Evolutionary conservation across 2,329 filamentous ascomycete species (phyloP).

Genomic region (Aspergillus sp.): DNA sequence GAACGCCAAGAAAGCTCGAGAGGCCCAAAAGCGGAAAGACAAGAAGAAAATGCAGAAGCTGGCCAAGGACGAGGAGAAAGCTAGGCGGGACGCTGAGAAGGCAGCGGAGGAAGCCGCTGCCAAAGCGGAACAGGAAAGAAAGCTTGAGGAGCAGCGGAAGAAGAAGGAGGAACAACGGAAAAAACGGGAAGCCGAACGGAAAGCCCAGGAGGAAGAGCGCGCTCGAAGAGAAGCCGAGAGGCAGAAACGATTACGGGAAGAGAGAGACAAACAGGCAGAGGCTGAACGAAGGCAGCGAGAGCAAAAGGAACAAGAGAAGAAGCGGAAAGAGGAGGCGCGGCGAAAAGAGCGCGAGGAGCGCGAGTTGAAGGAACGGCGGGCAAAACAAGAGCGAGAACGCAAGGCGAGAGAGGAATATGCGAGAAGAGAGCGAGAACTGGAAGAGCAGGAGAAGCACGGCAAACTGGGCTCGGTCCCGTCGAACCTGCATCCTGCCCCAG

Average conservation of each 20-base stretch:
- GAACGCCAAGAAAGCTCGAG: slow-evolving; percentile 90
- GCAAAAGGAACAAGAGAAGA: slow-evolving; percentile 80
- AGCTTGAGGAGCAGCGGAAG: slow-evolving; percentile 76
- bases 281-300: slow-evolving; percentile 82
- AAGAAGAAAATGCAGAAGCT: slow-evolving; percentile 89
- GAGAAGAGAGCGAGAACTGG: slow-evolving; percentile 58
- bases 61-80: slow-evolving; percentile 87
- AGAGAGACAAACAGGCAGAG: slow-evolving; percentile 83
- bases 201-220: slow-evolving; percentile 86
- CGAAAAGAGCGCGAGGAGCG: slow-evolving; percentile 74
- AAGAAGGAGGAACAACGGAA: slow-evolving; percentile 89
- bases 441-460: slow-evolving; percentile 53
- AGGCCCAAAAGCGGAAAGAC: slow-evolving; percentile 93
- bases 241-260: slow-evolving; percentile 76
- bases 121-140: slow-evolving; percentile 76
- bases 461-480: slow-evolving; percentile 64
- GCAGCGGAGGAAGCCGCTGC: slow-evolving; percentile 81
- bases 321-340: slow-evolving; percentile 70
- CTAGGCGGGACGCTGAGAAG: slow-evolving; percentile 83
- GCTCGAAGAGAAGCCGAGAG: slow-evolving; percentile 84
- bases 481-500: slow-evolving; percentile 58
- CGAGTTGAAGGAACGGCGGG: slow-evolving; percentile 67
- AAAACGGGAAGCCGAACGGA: slow-evolving; percentile 89
- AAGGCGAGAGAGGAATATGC: slow-evolving; percentile 49
- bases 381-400: slow-evolving; percentile 66